Percentiles rank a stretch among this genome's conserved stretches.
These are phyloP conservation scores for Diaporthe nobilis DNA, from an alignment of 2,329 filamentous ascomycete genomes.

Conservation along the genomic window DNA sequence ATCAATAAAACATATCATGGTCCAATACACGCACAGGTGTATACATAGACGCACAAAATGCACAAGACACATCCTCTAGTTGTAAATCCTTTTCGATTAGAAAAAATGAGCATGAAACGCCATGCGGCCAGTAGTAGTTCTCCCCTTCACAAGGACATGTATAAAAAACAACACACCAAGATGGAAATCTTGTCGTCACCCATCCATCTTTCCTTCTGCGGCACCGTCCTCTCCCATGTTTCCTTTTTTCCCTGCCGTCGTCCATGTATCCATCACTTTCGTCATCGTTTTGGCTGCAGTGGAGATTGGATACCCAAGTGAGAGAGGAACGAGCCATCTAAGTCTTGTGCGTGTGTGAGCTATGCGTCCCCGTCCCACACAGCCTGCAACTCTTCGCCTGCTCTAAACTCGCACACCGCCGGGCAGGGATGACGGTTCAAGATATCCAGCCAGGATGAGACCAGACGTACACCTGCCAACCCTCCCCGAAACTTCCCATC, in stretches of 20 bases:
- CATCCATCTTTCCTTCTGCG: conserved; percentile 4
- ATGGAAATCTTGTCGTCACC: conserved; percentile 15
- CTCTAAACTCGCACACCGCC: conserved; percentile 1
- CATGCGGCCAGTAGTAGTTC: conserved; percentile 40
- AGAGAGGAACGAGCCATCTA: conserved; percentile 23
- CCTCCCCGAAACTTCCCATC: background rate
- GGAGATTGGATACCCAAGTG: conserved; percentile 9
- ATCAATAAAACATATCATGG: background rate
- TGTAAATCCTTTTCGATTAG: conserved; percentile 33
- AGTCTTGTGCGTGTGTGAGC: background rate
- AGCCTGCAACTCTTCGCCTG: conserved; percentile 5
- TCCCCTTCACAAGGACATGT: conserved; percentile 36
- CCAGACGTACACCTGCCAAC: background rate
- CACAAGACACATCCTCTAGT: background rate
- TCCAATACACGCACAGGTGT: background rate
- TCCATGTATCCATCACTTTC: conserved; percentile 21
- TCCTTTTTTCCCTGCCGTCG: conserved; percentile 3
- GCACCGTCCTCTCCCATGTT: background rate
- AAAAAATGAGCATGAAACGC: conserved; percentile 41
- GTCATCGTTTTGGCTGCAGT: conserved; percentile 10
- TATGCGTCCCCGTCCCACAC: background rate
- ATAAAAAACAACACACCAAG: conserved; percentile 25
- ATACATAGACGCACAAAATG: background rate
- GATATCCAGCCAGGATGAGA: background rate
- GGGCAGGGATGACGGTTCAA: background rate